Evolutionary conservation across 352 stramenopile species (phyloP).

Genomic region (Phytophthora megakarya): DNA sequence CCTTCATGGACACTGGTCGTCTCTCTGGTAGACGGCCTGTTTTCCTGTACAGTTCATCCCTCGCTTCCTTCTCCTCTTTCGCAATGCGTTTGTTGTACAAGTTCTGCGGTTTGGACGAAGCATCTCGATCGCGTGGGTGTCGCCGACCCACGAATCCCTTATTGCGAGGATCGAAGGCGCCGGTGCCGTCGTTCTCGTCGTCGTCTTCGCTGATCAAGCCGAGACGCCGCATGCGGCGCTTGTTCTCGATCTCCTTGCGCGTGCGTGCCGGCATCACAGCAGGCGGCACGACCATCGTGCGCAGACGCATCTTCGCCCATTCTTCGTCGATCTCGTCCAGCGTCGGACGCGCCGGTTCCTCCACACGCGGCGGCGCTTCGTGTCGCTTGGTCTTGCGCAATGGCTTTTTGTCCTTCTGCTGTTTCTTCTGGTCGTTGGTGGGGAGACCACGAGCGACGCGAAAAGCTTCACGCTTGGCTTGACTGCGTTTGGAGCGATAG

Average conservation of each 20-base stretch:
- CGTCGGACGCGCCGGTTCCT: conserved; percentile 27
- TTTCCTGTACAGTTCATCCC: conserved; percentile 17
- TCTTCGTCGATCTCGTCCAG: conserved; percentile 47
- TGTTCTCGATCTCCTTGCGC: conserved; percentile 63
- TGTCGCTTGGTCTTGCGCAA: conserved; percentile 13
- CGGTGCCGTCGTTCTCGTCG: conserved; percentile 21
- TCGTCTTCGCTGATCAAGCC: conserved; percentile 52
- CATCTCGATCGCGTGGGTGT: conserved; percentile 9
- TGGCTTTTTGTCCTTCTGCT: conserved; percentile 19
- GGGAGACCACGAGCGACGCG: not conserved
- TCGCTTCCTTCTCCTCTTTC: conserved; percentile 23
- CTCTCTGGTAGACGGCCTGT: conserved; percentile 33
- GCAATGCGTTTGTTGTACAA: conserved; percentile 28
- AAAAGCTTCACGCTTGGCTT: conserved; percentile 42
- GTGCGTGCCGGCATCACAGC: conserved; percentile 44
- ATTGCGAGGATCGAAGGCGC: conserved; percentile 30
- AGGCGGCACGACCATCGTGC: conserved; percentile 38
- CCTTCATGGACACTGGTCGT: conserved; percentile 48
- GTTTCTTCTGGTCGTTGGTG: conserved; percentile 23
- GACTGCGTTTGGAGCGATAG: conserved; percentile 59
- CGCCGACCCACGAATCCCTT: conserved; percentile 29
- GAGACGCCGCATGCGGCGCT: conserved; percentile 60
- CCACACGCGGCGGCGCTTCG: conserved; percentile 9
- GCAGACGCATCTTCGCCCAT: conserved; percentile 51
- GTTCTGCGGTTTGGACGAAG: conserved; percentile 19